Conservation (phyloP, 2,329 filamentous ascomycete genomes). For the Ophiobolus disseminans region DNA sequence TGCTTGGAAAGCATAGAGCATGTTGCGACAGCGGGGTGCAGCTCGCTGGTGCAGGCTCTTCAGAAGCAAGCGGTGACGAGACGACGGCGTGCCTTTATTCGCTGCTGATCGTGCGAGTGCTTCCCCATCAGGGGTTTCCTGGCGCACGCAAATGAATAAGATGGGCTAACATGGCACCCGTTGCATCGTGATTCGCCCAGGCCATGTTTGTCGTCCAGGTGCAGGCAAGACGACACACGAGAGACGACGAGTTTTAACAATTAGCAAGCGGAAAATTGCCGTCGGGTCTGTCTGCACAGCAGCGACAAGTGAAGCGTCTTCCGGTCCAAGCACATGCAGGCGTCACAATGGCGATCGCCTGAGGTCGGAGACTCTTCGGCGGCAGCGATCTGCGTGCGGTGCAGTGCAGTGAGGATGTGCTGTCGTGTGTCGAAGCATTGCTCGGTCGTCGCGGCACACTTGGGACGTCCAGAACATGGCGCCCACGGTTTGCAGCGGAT, state of each 20-base stretch:
- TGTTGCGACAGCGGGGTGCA: constrained; percentile 25
- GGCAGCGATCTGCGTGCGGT: constrained; percentile 13
- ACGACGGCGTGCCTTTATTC: not conserved
- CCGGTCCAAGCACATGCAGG: constrained; percentile 1
- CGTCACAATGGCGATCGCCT: constrained; percentile 11
- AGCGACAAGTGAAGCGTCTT: constrained; percentile 8
- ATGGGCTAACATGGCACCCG: constrained; percentile 27
- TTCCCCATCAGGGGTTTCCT: constrained; percentile 24
- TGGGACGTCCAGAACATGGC: not conserved
- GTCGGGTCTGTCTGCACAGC: constrained; percentile 9
- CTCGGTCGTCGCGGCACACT: too few species aligned
- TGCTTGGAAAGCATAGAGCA: too few species aligned
- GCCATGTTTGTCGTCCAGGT: not conserved
- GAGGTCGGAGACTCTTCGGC: constrained; percentile 17
- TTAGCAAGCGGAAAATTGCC: not conserved
- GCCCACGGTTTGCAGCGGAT: not conserved
- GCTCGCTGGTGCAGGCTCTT: constrained; percentile 27
- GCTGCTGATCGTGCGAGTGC: not conserved
- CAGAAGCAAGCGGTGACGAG: constrained; percentile 15
- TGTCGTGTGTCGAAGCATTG: not conserved
- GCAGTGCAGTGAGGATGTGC: not conserved
- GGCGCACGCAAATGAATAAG: constrained; percentile 41
- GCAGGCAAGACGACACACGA: not conserved
- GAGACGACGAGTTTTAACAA: too few species aligned
- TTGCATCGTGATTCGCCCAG: constrained; percentile 8